Base-by-base conservation (phyloP, 164 flowering plant species). In the Chimonanthus praecox region DNA sequence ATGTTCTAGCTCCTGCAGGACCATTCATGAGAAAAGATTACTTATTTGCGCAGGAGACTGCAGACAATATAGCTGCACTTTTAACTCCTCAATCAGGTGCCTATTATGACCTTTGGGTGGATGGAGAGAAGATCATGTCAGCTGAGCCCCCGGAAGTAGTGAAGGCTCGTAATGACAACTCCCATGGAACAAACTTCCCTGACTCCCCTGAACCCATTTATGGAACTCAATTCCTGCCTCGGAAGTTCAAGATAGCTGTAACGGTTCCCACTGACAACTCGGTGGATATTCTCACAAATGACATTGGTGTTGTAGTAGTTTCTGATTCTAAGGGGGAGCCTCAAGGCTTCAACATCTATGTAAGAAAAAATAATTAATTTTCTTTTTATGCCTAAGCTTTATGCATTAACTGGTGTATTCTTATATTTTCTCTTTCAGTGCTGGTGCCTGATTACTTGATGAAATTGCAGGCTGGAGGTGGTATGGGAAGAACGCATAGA, bases 1-100 rank as follows among this genome's bases (percentile, higher is more conserved):
- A 96, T 77, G 99, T 96, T 75, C 94, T 96, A 82, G 99, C 98
- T 79, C 99, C 99, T 71, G 92, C 99, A 76, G 99, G 98, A n/a
- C 98, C 98, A 64, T 73, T 87, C 80, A 74, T 67, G 4, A 87
- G 85, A 71, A 91, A 92, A 83, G 99, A 94, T 80, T 96, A 94
- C 75, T 62, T 88, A 16, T 88, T 94, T 84, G 98, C 98, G 2
- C 98, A 92, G 81, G 74, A 94, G 81, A 96, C 97, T 62, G 99
- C 99, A 44, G 98, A 96, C 5, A 87, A 94, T 65, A 94, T 96
- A 81, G 99, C 99, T 78, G 89, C 98, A 9, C 88, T 96, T 16
- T 80, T 94, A 7, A 86, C 93, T 64, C 99, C 99, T 51, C 99
- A 96, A 76, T 96, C 99, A 21, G 98, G 97, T 50, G 89, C 90